These are phyloP conservation scores for Dactylorhiza incarnata DNA, from an alignment of 106 monocot genomes.

Conservation along the genomic window DNA sequence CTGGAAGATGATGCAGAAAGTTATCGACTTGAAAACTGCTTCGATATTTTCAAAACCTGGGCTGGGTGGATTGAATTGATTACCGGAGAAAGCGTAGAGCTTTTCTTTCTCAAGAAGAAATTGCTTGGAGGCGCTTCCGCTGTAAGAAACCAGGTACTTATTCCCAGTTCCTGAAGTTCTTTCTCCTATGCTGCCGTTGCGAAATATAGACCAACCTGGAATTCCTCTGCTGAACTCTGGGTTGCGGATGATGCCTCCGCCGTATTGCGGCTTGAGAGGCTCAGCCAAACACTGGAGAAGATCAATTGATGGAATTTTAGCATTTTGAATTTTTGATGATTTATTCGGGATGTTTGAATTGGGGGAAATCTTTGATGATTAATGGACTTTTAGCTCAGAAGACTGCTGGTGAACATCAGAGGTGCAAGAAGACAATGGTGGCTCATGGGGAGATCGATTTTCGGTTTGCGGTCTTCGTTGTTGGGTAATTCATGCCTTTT, in stretches of 20 bases:
- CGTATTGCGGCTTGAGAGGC: constrained; percentile 53
- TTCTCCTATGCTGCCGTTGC: constrained; percentile 9
- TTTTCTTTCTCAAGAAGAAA: constrained; percentile 31
- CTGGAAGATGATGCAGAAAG: constrained; percentile 19
- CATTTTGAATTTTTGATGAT: background rate
- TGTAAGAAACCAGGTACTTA: constrained; percentile 15
- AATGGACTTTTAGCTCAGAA: background rate
- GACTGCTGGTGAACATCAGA: background rate
- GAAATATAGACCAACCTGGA: constrained; percentile 44
- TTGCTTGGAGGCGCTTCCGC: constrained; percentile 40
- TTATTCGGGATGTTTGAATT: background rate
- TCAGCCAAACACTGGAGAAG: constrained; percentile 49
- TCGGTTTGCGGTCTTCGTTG: background rate
- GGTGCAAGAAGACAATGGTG: background rate
- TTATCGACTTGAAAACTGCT: background rate
- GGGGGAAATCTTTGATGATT: background rate
- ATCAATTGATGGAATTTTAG: background rate
- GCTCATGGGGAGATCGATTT: background rate
- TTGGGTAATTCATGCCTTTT: background rate
- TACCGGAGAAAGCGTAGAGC: constrained; percentile 80
- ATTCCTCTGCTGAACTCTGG: constrained; percentile 44
- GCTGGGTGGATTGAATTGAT: background rate
- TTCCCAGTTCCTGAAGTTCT: constrained; percentile 30
- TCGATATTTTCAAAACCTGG: background rate
- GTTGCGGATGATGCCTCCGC: constrained; percentile 55